Evolutionary conservation across 306 rosid species (phyloP).

Genomic region (Quercus bicolor): DNA sequence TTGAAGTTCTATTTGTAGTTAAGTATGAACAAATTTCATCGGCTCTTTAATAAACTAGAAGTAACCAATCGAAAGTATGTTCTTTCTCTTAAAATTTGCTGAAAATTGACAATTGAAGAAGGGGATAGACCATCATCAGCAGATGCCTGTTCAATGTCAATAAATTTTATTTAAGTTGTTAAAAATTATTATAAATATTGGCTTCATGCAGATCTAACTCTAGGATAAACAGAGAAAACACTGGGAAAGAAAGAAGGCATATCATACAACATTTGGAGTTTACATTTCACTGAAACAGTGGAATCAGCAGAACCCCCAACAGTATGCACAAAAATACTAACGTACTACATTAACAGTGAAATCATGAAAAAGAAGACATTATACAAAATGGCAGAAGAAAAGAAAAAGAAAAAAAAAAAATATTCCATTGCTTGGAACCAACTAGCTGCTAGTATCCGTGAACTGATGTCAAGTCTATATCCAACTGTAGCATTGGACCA

Average conservation of each 20-base stretch:
- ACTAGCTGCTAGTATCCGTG: conserved; percentile 1
- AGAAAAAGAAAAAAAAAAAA: background rate
- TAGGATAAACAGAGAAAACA: background rate
- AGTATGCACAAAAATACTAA: conserved; percentile 12
- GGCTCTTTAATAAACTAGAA: too few relatives aligned
- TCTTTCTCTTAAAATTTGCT: too few relatives aligned
- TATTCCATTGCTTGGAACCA: background rate
- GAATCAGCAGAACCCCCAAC: background rate
- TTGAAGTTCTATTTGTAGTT: too few relatives aligned
- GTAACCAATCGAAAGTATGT: too few relatives aligned
- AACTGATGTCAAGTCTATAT: conserved; percentile 19
- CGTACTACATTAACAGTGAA: conserved; percentile 13
- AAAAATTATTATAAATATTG: too few relatives aligned
- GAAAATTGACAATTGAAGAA: too few relatives aligned
- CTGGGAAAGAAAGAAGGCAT: background rate
- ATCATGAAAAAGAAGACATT: conserved; percentile 16
- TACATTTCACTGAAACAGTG: background rate
- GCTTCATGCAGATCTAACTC: too few relatives aligned
- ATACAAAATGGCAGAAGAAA: conserved; percentile 13
- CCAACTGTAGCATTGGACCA: conserved; percentile 48
- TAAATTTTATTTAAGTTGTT: too few relatives aligned
- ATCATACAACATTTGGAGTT: background rate
- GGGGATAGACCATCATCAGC: too few relatives aligned
- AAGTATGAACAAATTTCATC: too few relatives aligned
- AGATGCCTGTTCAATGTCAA: too few relatives aligned